Percentiles rank a stretch among this genome's conserved stretches.
These are phyloP conservation scores for Candida maris DNA, from an alignment of 805 yeast species.

Conservation along the genomic window DNA sequence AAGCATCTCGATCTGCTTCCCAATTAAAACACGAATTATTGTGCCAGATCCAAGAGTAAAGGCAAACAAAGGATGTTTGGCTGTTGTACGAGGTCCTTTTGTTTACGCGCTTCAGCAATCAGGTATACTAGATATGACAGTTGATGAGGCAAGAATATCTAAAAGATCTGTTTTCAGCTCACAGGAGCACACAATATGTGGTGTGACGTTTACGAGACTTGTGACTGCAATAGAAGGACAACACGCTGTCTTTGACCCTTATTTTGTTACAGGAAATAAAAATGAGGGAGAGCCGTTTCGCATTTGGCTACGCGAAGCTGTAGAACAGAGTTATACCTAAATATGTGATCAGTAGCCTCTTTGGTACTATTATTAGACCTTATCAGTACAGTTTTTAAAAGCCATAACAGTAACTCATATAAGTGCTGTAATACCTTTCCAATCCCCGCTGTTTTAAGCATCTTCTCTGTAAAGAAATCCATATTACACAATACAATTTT, in stretches of 20 bases:
- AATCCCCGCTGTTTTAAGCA: too few species aligned
- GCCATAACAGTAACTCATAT: too few species aligned
- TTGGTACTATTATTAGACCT: too few species aligned
- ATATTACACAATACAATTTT: too few species aligned
- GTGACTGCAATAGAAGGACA: not conserved
- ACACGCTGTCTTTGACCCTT: not conserved
- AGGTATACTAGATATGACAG: slow-evolving; percentile 8
- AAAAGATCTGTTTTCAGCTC: not conserved
- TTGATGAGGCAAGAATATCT: slow-evolving; percentile 10
- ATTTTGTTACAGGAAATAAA: not conserved
- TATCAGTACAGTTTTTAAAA: too few species aligned
- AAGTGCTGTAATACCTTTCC: too few species aligned
- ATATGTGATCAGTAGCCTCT: too few species aligned
- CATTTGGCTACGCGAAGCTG: not conserved
- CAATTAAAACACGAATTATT: slow-evolving; percentile 12
- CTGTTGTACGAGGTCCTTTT: slow-evolving; percentile 23
- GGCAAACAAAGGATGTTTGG: slow-evolving; percentile 19
- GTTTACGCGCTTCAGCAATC: slow-evolving; percentile 20
- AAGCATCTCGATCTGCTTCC: slow-evolving; percentile 7
- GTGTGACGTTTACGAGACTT: not conserved
- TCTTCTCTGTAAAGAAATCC: too few species aligned
- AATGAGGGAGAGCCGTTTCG: not conserved
- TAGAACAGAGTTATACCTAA: too few species aligned
- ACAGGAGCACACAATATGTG: not conserved
- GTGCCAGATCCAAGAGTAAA: slow-evolving; percentile 17